Conservation (phyloP, 139 green algal genomes). For the Limnomonas spitsbergensis region DNA sequence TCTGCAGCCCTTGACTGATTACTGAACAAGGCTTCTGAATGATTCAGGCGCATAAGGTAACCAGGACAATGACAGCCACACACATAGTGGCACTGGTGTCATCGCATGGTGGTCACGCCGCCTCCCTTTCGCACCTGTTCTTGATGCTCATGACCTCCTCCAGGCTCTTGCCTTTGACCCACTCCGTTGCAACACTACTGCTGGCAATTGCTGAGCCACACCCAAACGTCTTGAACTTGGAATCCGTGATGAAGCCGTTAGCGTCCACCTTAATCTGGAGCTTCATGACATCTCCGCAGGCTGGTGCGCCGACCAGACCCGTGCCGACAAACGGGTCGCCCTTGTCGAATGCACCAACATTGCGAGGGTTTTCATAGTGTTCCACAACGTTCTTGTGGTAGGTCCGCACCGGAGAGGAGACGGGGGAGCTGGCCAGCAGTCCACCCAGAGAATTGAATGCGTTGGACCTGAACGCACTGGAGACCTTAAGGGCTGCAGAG, state of each 20-base stretch:
- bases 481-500: no score
- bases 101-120: no score
- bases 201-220: slow-evolving; percentile 96
- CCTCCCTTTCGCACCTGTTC: no score
- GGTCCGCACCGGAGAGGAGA: no score
- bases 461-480: no score
- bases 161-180: slow-evolving; percentile 85
- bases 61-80: no score
- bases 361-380: slow-evolving; percentile 95
- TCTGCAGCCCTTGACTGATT: no score
- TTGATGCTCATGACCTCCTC: slow-evolving; percentile 89
- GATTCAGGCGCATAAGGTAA: no score
- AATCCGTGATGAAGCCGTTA: slow-evolving; percentile 84
- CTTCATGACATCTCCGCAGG: slow-evolving; percentile 99
- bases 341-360: slow-evolving; percentile 97
- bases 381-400: slow-evolving; percentile 81
- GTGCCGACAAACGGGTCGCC: slow-evolving; percentile 86
- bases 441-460: no score
- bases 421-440: no score
- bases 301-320: slow-evolving; percentile 83
- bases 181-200: slow-evolving; percentile 93
- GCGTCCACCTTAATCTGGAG: slow-evolving; percentile 85
- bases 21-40: no score
- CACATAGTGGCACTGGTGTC: no score
- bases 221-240: slow-evolving; percentile 99